A percentile compares a stretch with the other conserved stretches of the same genome.
phyloP scores from a whole-genome alignment of 306 rosid genomes.

The Dryas drummondii region DNA sequence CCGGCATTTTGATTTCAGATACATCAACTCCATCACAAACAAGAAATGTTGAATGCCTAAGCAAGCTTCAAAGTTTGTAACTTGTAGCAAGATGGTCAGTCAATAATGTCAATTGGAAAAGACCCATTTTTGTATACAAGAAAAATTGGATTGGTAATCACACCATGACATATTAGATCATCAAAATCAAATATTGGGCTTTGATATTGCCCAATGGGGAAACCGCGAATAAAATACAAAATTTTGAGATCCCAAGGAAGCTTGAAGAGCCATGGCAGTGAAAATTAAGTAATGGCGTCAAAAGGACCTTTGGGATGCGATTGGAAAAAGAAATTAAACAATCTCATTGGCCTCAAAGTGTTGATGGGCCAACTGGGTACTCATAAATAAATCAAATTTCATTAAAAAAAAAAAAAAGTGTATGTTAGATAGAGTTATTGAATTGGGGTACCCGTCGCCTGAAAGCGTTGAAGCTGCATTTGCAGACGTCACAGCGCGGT shows the following conservation, averaged over 20 bases:
- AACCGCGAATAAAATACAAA: neutral
- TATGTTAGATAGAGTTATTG: neutral
- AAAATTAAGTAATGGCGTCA: neutral
- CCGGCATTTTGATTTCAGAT: neutral
- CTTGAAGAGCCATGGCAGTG: neutral
- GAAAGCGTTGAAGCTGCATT: conserved; percentile 93
- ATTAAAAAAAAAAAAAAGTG: neutral
- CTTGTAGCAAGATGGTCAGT: neutral
- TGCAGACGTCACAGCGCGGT: conserved; percentile 91
- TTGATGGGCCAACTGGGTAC: neutral
- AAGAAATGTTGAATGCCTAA: neutral
- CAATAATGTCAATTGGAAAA: neutral
- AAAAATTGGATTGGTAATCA: neutral
- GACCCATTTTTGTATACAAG: neutral
- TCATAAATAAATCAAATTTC: neutral
- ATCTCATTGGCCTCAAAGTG: no score
- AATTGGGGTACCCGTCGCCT: conserved; percentile 68
- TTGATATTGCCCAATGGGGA: neutral
- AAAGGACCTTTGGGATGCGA: neutral
- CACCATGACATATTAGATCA: neutral
- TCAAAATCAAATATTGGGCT: neutral
- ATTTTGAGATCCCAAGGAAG: conserved; percentile 9
- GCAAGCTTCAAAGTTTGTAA: conserved; percentile 1
- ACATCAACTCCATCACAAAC: neutral
- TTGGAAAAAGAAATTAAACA: neutral